Evolutionary conservation across 768 basidiomycete species (phyloP), one percentile per base, ranked within the genome.

Genomic region (Boletus pseudopeckii): DNA sequence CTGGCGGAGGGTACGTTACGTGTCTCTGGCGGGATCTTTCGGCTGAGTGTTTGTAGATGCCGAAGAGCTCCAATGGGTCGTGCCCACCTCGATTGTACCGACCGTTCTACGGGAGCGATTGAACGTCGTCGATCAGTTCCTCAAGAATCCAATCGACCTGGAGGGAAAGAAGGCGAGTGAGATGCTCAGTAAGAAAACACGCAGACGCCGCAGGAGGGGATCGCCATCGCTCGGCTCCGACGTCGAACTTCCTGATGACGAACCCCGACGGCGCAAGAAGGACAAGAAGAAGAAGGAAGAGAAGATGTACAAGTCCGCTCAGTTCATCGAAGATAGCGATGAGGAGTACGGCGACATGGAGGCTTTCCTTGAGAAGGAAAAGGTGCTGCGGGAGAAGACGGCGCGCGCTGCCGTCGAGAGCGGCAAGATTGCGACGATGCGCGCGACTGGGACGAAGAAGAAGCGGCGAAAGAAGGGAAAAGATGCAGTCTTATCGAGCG

Each of bases 301-400:
- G 66, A 80, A 84, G 73, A 75, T 75, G 54, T 94, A 90, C 77
- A 93, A 92, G 69, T 90, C 88, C 7, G 92, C 91, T 10, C 87
- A 91, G 68, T 90, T 95, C 67, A 93, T 96, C 67, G 85, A 89
- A 65, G 93, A 97, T 72, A 92, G 90, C 57, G 94, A 97, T 62
- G 86, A 77, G 51, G 90, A 92, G 68, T 83, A 83, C 53, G 89
- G 81, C 15, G 85, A 88, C 64, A 86, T 92, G 69, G 86, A 88
- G 46, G 82, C 77, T 6, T 97, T 97, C 78, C 82, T 93, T 53
- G 86, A 78, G 70, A 81, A 78, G 63, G 94, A 96, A 71, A 80
- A 79, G 62, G 74, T 56, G 47, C 68, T 82, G 63, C 78, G 88
- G 44, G 80, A 82, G 64, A 79, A 75, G 67, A 78, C 72, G 34